Evolutionary conservation across 352 stramenopile species (phyloP), one percentile per base, ranked within the genome.

Genomic region (Aphanomyces invadans): DNA sequence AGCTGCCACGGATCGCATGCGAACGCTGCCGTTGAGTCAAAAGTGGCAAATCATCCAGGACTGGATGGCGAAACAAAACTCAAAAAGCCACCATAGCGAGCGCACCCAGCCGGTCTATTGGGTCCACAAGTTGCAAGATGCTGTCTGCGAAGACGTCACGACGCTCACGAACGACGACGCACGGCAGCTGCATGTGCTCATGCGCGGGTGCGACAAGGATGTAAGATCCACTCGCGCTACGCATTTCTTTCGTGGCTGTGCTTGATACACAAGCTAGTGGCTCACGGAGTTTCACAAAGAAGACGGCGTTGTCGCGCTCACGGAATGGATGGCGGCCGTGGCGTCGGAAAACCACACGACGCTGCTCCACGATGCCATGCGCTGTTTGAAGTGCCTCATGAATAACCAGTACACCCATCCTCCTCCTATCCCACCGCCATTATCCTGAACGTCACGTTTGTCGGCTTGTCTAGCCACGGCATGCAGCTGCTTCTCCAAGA

Each of bases 11-110:
- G 53, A 62, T 31, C 53, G 53, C 53, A 62, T 62, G 53, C 53
- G 21, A 7, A 46, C 53, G 53, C 53, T 62, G 36, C 53, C 53
- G n/a, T 32, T 62, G 36, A n/a, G 15, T 12, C 53, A 62, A 48
- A 62, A 62, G 53, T 62, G 53, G 53, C 53, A 62, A 32, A 62
- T 62, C 53, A 48, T 62, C 5, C 53, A 62, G 11, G 53, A 62
- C 29, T 62, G 53, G 53, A 62, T 17, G 2, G 53, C 53, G 9
- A 62, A 62, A n/a, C 53, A 62, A 29, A 46, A 29, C 53, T 29
- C 17, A 7, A 53, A 66, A 25, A 56, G n/a, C 17, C 19, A 7
- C 19, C 7, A 15, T 0, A 46, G 44, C 21, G 44, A 64, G 55
- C 38, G n/a, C 28, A 54, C 44, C 33, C 32, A 66, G 36, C 44